phyloP scores from a whole-genome alignment of 176 grass and related monocot species.

The Carex myosuroides region DNA sequence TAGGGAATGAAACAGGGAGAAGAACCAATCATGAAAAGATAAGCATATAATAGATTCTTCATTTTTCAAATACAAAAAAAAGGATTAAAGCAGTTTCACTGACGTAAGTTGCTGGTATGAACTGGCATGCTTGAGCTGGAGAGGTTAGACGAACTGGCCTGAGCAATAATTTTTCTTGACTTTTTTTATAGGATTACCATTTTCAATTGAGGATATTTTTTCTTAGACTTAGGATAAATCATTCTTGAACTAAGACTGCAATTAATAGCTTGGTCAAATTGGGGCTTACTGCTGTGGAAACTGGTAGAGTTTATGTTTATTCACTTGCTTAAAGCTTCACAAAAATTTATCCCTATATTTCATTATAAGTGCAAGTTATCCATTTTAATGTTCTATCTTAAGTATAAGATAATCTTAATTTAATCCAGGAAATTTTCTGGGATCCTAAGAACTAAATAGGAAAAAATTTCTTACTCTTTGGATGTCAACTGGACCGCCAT shows the following conservation, averaged over 20 bases:
- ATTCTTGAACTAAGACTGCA: background rate
- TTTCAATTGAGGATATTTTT: background rate
- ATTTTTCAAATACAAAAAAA: background rate
- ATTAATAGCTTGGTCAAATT: background rate
- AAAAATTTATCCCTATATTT: background rate
- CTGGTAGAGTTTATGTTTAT: background rate
- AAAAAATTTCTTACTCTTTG: slow-evolving; percentile 41
- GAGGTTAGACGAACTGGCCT: background rate
- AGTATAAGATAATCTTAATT: background rate
- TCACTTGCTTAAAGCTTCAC: background rate
- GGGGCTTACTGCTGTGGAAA: background rate
- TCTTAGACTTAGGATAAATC: background rate
- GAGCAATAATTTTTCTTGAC: background rate
- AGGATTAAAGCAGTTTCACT: background rate
- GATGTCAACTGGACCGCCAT: slow-evolving; percentile 93
- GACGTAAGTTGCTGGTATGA: background rate
- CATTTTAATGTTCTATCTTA: background rate
- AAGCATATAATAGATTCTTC: background rate
- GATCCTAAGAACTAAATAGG: slow-evolving; percentile 1
- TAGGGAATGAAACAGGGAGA: background rate
- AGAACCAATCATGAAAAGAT: background rate
- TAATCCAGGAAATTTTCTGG: background rate
- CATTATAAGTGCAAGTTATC: background rate
- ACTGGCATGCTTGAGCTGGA: background rate
- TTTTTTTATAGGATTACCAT: background rate